Evolutionary conservation across 2,329 filamentous ascomycete genomes (phyloP), one percentile per base, ranked within the genome.

Genomic region (Teratosphaeria pseudoeucalypti): DNA sequence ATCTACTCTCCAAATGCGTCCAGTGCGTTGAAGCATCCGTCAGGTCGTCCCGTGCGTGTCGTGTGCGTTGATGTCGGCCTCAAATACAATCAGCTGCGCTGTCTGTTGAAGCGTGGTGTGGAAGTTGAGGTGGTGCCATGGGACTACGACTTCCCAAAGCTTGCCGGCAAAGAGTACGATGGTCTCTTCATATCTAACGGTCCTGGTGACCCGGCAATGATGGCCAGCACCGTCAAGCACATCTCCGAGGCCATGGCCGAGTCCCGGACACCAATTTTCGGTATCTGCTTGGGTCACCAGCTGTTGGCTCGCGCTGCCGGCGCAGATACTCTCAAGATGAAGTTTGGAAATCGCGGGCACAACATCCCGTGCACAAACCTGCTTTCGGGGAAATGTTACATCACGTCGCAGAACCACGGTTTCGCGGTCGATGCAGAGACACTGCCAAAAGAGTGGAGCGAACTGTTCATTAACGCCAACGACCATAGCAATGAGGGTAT

Each of bases 401-500:
- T 99, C 73, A 99, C 94, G 49, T 97, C 94, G 10, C 94, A 99
- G 76, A 99, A 99, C 76, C 94, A 99, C 75, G 94, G 94, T 74
- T 99, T 87, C 70, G 94, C 92, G 10, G 94, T 99, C 52, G 90
- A 97, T 73, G 81, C 90, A 4, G 79, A 80, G 60, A 89, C 85
- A 27, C 79, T 99, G 10, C 83, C 89, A 10, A 73, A 82, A 14
- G 89, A 86, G 62, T 99, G 94, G 94, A 84, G 87, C 67, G 94
- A 97, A 77, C 83, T 97, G 10, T 99, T 97, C 67, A 88, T 97
- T 70, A 99, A 99, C 71, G 92, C 94, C 75, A 99, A 99, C 74
- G 94, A 99, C 68, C 89, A 90, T 68, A 96, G 90, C 77, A 99
- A 99, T 75, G 94, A 99, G 79, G 94, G 94, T 77, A 96, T 99